Evolutionary conservation across 352 stramenopile species (phyloP).

Genomic region (Phytophthora macrochlamydospora): DNA sequence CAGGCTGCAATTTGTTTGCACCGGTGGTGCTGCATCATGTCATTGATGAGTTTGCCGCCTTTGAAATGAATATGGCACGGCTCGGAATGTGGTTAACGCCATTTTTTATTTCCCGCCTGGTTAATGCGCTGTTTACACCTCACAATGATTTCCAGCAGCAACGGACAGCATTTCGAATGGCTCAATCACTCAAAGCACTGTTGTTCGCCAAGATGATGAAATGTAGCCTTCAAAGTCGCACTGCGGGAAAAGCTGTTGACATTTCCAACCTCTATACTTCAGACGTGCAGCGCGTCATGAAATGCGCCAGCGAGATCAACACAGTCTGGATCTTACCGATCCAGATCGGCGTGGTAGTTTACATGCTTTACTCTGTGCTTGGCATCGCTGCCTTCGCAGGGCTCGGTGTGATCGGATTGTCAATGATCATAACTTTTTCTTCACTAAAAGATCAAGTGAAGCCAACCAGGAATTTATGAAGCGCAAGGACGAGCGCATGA

Average conservation of each 20-base stretch:
- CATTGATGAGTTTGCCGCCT: conserved; percentile 34
- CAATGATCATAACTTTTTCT: conserved; percentile 42
- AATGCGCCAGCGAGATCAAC: conserved; percentile 48
- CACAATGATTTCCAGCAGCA: conserved; percentile 38
- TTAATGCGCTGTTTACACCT: conserved; percentile 34
- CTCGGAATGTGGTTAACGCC: conserved; percentile 32
- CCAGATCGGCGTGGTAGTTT: conserved; percentile 37
- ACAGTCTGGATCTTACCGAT: conserved; percentile 47
- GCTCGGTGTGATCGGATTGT: conserved; percentile 34
- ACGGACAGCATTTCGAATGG: conserved; percentile 29
- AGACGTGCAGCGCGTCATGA: conserved; percentile 36
- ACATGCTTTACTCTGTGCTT: conserved; percentile 48
- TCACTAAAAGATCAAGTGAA: conserved; percentile 48
- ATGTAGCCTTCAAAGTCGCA: conserved; percentile 10
- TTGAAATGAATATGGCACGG: conserved; percentile 20
- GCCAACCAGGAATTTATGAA: conserved; percentile 82
- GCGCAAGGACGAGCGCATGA: conserved; percentile 88
- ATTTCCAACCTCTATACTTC: conserved; percentile 48
- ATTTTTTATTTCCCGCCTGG: conserved; percentile 40
- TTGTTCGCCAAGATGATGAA: conserved; percentile 48
- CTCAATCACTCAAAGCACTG: conserved; percentile 32
- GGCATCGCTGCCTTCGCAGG: conserved; percentile 46
- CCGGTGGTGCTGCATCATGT: conserved; percentile 47
- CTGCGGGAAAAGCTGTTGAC: conserved; percentile 22
- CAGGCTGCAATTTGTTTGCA: conserved; percentile 35